These are phyloP conservation scores for Starmerella bacillaris DNA, from an alignment of 805 yeast genomes.

Conservation along the genomic window DNA sequence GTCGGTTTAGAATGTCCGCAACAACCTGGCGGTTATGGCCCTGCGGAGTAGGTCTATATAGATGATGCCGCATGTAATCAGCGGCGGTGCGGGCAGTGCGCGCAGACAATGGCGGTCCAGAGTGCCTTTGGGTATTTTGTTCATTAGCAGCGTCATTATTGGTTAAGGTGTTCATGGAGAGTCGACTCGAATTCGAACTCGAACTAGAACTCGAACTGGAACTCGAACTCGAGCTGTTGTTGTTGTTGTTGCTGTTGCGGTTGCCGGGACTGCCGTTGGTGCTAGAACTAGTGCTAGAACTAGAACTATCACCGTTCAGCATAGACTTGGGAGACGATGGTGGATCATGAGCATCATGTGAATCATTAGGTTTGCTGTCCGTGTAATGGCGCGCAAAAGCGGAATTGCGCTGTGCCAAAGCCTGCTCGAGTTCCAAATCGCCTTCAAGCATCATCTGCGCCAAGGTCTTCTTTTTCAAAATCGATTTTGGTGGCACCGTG, in stretches of 20 bases:
- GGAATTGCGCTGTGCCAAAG: background rate
- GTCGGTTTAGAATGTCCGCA: constrained; percentile 21
- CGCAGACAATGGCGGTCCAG: background rate
- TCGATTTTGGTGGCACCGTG: constrained; percentile 37
- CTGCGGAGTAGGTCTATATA: constrained; percentile 23
- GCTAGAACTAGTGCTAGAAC: background rate
- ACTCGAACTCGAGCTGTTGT: background rate
- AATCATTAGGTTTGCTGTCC: background rate
- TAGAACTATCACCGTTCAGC: background rate
- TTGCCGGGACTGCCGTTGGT: background rate
- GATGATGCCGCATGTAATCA: constrained; percentile 25
- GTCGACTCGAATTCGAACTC: background rate
- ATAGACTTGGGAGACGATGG: too few species aligned
- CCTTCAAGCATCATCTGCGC: constrained; percentile 52
- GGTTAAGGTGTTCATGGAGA: background rate
- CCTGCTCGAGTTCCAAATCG: constrained; percentile 12
- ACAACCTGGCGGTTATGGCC: constrained; percentile 19
- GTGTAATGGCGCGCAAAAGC: background rate
- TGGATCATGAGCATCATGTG: background rate
- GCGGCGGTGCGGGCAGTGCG: constrained; percentile 7
- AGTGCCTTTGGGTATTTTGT: too few species aligned
- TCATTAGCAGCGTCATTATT: background rate
- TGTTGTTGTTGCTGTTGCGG: background rate
- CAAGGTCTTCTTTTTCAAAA: constrained; percentile 69
- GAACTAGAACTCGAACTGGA: background rate